Evolutionary conservation across 192 early-diverging fungal genomes (phyloP), one percentile per base, ranked within the genome.

Genomic region (Gaertneriomyces semiglobifer): DNA sequence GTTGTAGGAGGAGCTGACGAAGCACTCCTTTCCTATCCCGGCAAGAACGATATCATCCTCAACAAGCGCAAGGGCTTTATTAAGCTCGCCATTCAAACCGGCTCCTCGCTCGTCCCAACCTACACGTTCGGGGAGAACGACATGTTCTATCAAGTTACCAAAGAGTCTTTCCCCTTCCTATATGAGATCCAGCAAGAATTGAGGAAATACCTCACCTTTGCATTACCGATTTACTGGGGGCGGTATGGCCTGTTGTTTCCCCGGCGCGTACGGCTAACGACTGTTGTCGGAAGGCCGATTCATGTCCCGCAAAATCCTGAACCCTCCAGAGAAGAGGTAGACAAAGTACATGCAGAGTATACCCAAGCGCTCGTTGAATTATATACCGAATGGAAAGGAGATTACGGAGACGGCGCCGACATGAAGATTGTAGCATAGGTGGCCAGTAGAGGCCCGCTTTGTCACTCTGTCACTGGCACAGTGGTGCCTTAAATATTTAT

Each of bases 41-140:
- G 65, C 50, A 81, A 75, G 8, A 76, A 68, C 59, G 74, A 76
- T 54, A 52, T 81, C 18, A 58, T 77, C 3, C 63, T 81, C 43
- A 60, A 70, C 25, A 53, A 58, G 12, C 63, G 78, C 16, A 62
- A 71, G 62, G 78, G 78, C 0, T 98, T 98, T 69, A 84, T 95
- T 53, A 90, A 91, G 63, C 73, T 95, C 41, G 95, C 95, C 5
- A 77, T 96, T 7, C 77, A 78, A n/a, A 87, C 89, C 14, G 89
- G 89, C 7, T 88, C 91, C 11, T 76, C 78, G 16, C 70, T 95
- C n/a, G 89, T 92, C 18, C 94, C 94, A 5, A 81, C 89, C 4
- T 88, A 91, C 66, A 85, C 90, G 16, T 94, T 96, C 76, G 93
- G 92, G 58, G 92, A 96, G 73, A 93, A 69, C 58, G 72, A 74